Evolutionary conservation across 306 rosid genomes (phyloP).

Genomic region (Pyrus pyrifolia): DNA sequence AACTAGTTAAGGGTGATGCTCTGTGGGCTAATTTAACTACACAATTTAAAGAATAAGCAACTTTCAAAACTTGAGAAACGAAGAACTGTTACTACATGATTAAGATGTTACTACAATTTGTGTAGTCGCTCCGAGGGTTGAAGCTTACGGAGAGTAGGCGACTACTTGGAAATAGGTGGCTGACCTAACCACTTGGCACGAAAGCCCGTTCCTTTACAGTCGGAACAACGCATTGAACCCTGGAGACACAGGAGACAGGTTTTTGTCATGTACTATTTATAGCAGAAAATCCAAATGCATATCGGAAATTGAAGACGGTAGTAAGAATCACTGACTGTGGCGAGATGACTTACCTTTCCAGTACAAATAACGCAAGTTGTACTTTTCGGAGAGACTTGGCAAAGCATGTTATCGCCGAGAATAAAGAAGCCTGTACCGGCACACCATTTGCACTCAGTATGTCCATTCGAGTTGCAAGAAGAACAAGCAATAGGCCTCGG

Average conservation of each 20-base stretch:
- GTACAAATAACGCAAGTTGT: slow-evolving; percentile 68
- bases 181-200: slow-evolving; percentile 79
- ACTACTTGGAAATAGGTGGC: slow-evolving; percentile 59
- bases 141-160: neutral
- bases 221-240: slow-evolving; percentile 48
- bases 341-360: slow-evolving; percentile 53
- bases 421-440: slow-evolving; percentile 86
- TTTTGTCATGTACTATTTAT: too few species aligned
- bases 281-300: neutral
- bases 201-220: slow-evolving; percentile 59
- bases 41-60: slow-evolving; percentile 13
- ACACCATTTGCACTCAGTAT: slow-evolving; percentile 89
- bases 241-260: slow-evolving; percentile 16
- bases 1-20: neutral
- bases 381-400: slow-evolving; percentile 91
- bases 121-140: slow-evolving; percentile 7
- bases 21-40: neutral
- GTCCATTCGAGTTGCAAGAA: slow-evolving; percentile 76
- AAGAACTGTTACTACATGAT: slow-evolving; percentile 7
- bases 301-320: neutral
- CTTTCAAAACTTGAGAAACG: neutral
- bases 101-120: slow-evolving; percentile 3
- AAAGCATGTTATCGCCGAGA: slow-evolving; percentile 94
- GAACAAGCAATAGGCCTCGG: slow-evolving; percentile 81
- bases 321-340: neutral